Percentiles rank a stretch among this genome's conserved stretches.
These are phyloP conservation scores for Ceratocystis albifundus DNA, from an alignment of 2,329 filamentous ascomycete species.

Conservation along the genomic window DNA sequence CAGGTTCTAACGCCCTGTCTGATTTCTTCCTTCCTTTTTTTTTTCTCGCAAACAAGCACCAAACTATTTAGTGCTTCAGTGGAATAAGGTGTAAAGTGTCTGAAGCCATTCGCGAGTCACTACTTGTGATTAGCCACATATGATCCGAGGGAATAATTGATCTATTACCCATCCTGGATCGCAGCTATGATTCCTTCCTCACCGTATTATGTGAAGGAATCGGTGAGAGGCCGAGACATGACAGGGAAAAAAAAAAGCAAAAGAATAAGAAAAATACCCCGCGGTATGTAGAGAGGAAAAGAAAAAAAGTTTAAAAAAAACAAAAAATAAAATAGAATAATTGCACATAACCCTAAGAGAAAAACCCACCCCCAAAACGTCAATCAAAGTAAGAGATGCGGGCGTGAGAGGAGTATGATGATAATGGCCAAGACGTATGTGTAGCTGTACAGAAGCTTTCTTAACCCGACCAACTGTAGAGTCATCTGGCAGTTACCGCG, in stretches of 20 bases:
- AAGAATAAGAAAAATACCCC: neutral
- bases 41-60: neutral
- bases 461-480: neutral
- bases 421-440: too few relatives aligned
- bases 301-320: too few relatives aligned
- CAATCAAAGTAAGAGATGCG: too few relatives aligned
- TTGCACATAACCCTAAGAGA: neutral
- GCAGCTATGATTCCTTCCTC: neutral
- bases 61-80: neutral
- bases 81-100: neutral
- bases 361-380: too few relatives aligned
- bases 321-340: too few relatives aligned
- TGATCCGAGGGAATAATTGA: neutral
- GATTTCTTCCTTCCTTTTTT: neutral
- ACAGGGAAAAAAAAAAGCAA: neutral
- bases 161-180: neutral
- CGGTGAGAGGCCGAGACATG: conserved; percentile 8
- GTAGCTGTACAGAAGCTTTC: too few relatives aligned
- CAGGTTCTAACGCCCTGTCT: too few relatives aligned
- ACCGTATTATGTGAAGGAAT: conserved; percentile 12
- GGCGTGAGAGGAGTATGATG: too few relatives aligned
- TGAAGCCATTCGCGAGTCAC: neutral
- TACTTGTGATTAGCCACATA: neutral
- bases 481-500: neutral
- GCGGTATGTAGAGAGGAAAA: neutral